Evolutionary conservation across 208 protist genomes (phyloP).

Genomic region (Crithidia expoeki): DNA sequence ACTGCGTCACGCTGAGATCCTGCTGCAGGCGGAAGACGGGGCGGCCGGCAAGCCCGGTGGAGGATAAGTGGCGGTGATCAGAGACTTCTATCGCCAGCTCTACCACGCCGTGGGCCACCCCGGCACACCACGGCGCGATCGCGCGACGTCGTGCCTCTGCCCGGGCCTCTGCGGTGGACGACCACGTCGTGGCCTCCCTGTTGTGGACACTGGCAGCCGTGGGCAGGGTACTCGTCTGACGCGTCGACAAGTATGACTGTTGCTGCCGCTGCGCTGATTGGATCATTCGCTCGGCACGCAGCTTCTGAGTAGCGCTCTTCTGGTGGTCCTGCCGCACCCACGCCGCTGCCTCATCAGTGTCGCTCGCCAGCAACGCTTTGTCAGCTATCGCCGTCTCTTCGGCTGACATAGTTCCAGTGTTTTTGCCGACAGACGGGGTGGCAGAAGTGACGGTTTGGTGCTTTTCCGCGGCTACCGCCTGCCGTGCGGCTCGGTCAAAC

Average conservation of each 20-base stretch:
- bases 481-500: slow-evolving; percentile 66
- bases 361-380: slow-evolving; percentile 25
- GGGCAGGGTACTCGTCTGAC: background rate
- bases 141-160: slow-evolving; percentile 16
- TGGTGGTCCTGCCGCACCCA: slow-evolving; percentile 6
- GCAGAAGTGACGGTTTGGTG: slow-evolving; percentile 9
- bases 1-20: slow-evolving; percentile 73
- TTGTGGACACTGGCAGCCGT: background rate
- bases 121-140: slow-evolving; percentile 40
- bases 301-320: slow-evolving; percentile 9
- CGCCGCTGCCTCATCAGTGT: slow-evolving; percentile 19
- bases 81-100: slow-evolving; percentile 76
- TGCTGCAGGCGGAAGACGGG: slow-evolving; percentile 60
- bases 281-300: slow-evolving; percentile 38
- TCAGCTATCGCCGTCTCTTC: slow-evolving; percentile 38
- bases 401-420: background rate
- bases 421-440: background rate
- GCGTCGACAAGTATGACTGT: background rate
- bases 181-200: slow-evolving; percentile 1
- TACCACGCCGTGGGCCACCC: slow-evolving; percentile 51
- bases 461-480: slow-evolving; percentile 55
- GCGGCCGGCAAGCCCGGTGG: slow-evolving; percentile 32
- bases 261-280: slow-evolving; percentile 30
- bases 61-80: slow-evolving; percentile 65
- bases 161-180: slow-evolving; percentile 3